These are phyloP conservation scores for Serendipita indica DNA, from an alignment of 768 basidiomycete species.

Conservation along the genomic window DNA sequence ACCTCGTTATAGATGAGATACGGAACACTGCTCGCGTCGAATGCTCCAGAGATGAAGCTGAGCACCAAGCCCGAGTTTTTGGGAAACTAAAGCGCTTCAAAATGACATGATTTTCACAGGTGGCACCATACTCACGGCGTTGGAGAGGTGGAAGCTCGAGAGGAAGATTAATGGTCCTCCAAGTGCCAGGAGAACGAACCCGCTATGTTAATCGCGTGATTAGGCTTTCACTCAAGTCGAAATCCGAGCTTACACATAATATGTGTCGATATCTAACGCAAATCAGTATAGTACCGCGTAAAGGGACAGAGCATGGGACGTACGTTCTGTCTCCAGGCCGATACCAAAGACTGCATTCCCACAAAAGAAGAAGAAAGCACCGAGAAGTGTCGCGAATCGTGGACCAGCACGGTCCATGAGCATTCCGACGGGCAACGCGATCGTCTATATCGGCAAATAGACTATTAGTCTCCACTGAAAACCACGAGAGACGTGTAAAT, in stretches of 20 bases:
- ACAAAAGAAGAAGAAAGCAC: conserved; percentile 20
- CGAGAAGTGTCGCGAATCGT: conserved; percentile 20
- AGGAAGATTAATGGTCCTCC: conserved; percentile 27
- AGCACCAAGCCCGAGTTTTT: conserved; percentile 24
- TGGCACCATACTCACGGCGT: conserved; percentile 16
- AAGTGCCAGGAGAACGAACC: conserved; percentile 24
- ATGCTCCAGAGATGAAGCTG: conserved; percentile 25
- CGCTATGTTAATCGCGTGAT: conserved; percentile 15
- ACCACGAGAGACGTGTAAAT: background rate
- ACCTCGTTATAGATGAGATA: conserved; percentile 22
- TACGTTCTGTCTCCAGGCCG: conserved; percentile 17
- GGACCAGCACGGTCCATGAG: conserved; percentile 23
- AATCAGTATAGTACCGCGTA: background rate
- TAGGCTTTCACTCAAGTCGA: background rate
- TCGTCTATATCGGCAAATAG: conserved; percentile 13
- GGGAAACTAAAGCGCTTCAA: conserved; percentile 19
- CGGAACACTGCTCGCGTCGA: conserved; percentile 25
- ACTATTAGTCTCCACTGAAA: background rate
- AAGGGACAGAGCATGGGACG: conserved; percentile 2
- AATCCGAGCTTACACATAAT: background rate
- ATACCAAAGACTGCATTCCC: conserved; percentile 23
- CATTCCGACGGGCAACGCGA: conserved; percentile 21
- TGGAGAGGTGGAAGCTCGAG: conserved; percentile 26
- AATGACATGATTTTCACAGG: background rate
- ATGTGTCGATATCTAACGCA: conserved; percentile 7